Evolutionary conservation across 129 eudicot genomes (phyloP), one percentile per base, ranked within the genome.

Genomic region (Tagetes patula): DNA sequence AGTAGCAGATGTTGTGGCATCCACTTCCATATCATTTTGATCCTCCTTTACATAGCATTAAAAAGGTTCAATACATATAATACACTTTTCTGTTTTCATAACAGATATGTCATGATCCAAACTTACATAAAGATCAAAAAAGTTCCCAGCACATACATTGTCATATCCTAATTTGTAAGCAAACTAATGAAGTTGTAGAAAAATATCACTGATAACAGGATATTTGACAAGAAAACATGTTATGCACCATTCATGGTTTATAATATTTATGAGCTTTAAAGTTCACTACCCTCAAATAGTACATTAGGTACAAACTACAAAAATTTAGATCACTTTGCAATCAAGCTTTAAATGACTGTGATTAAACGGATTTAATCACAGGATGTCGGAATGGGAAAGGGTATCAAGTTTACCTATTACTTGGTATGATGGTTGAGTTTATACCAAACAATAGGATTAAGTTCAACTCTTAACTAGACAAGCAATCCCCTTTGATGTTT

Each of bases 21-120:
- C 99, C 74, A 90, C 96, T 80, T 95, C 99, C 99, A 95, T 95
- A 60, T 87, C 96, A 61, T 83, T 90, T 41, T 88, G 85, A 71
- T 87, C 91, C 64, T 88, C 96, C 99, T 94, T 73, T 34, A 81
- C 67, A 40, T 8, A 65, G 69, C 42, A 67, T 31, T 10, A 30
- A 62, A 58, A 27, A 27, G 36, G 14, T 43, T 43, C 69, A 46
- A 62, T 60, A 39, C 14, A 58, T 58, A 45, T 33, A 36, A 71
- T 70, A 70, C 62, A 71, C 27, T 3, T 38, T 12, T 20, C 27
- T 20, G 27, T 20, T 20, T 20, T 49, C 50, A 9, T 52, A 66
- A 67, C 46, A 61, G 12, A 5, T 3, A 40, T 55, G 63, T 46
- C 71, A 27, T 12, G 43, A 7, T 50, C 64, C 58, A 73, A 47